Conservation (phyloP, 2,329 filamentous ascomycete genomes). For the Microcyclosporella mali region DNA sequence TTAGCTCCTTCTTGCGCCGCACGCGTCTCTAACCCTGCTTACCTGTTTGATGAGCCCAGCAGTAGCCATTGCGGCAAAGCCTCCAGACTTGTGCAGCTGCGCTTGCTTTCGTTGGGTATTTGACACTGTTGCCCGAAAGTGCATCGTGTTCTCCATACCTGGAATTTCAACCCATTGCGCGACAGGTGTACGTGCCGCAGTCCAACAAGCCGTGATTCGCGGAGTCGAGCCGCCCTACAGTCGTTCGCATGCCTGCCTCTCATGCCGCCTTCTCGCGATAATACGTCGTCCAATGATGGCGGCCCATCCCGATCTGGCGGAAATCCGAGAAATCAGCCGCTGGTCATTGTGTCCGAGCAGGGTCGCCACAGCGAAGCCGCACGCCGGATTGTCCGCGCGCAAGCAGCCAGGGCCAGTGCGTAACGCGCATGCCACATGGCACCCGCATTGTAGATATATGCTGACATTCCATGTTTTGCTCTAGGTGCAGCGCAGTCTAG, state of each 20-base stretch:
- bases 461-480: too few species aligned
- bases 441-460: too few species aligned
- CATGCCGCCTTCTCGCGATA: constrained; percentile 12
- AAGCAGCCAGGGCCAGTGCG: constrained; percentile 31
- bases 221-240: neutral
- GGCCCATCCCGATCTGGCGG: constrained; percentile 4
- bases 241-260: constrained; percentile 7
- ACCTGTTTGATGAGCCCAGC: too few species aligned
- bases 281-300: constrained; percentile 10
- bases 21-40: too few species aligned
- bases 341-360: constrained; percentile 31
- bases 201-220: too few species aligned
- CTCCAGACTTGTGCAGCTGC: neutral
- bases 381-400: constrained; percentile 29
- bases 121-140: too few species aligned
- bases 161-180: too few species aligned
- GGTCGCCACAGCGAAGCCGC: constrained; percentile 28
- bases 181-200: too few species aligned
- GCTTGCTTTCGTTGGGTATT: neutral
- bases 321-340: constrained; percentile 17
- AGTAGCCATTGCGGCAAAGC: neutral
- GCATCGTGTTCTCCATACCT: too few species aligned
- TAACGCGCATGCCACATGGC: too few species aligned
- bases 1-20: too few species aligned
- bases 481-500: constrained; percentile 29